Evolutionary conservation across 139 green algal species (phyloP), one percentile per base, ranked within the genome.

Genomic region (Ettlia oleoabundans): DNA sequence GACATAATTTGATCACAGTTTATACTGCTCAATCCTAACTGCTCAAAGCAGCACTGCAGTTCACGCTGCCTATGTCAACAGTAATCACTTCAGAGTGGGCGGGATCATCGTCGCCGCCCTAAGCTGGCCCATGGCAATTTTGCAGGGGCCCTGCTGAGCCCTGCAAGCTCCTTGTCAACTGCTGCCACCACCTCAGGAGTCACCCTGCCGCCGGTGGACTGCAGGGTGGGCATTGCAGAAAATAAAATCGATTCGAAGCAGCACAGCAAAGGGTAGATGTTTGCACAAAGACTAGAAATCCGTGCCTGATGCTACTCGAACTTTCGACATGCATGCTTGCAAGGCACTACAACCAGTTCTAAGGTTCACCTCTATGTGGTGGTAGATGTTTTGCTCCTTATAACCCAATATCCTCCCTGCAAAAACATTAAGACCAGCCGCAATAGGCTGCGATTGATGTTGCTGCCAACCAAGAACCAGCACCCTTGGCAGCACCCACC

Each of bases 331-430:
- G 63, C 30, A 41, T n/a, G 30, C 32, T 1, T 28, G 1, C 30
- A 42, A 33, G 22, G 61, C 2, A n/a, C 4, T 3, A n/a, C 61
- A 7, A 42, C 28, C 88, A 91, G 86, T 68, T 38, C n/a, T 38
- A 9, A 26, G 32, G 3, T 30, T 87, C 89, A 83, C 84, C 41
- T 2, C n/a, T n/a, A 94, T 88, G 78, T 94, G 87, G 52, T 91
- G 84, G 0, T 41, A 21, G 41, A 94, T 91, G 76, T 94, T 88
- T 10, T 70, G 67, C 24, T 88, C 73, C 26, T 62, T 69, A 51
- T 94, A 94, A 0, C 90, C 90, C 67, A 94, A 72, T 26, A 93
- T 85, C 33, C 83, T 84, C 3, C 90, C 90, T 30, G 65, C 32
- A n/a, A 47, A 7, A 7, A 41, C 35, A 72, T 37, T 7, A 9